These are phyloP conservation scores for Coniferiporia weirii DNA, from an alignment of 1,284 basidiomycete species.

Conservation along the genomic window DNA sequence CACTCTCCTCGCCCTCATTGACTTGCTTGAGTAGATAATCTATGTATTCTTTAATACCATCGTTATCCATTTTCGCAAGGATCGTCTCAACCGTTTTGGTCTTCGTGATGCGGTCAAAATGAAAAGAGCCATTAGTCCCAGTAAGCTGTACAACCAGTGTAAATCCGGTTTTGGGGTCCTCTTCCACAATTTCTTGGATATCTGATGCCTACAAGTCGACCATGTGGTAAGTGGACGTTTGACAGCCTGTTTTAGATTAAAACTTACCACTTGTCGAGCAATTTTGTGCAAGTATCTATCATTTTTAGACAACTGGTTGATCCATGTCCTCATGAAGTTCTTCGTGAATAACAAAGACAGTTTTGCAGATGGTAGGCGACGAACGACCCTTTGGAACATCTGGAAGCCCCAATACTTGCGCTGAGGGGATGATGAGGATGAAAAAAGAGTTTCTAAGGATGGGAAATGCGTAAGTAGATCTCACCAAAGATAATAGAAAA, in stretches of 20 bases:
- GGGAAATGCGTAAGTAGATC: not conserved
- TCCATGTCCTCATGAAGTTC: conserved; percentile 96
- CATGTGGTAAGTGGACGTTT: not conserved
- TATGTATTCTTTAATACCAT: conserved; percentile 79
- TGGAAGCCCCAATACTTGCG: conserved; percentile 97
- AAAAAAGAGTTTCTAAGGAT: conserved; percentile 77
- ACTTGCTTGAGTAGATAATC: conserved; percentile 63
- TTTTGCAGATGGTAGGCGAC: conserved; percentile 58
- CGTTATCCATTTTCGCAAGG: conserved; percentile 67
- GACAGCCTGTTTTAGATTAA: not conserved
- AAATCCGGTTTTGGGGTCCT: conserved; percentile 79
- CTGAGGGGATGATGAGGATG: conserved; percentile 78
- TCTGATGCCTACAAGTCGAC: conserved; percentile 52
- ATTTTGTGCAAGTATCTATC: conserved; percentile 90
- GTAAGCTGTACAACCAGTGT: conserved; percentile 83
- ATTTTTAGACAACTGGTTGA: conserved; percentile 86
- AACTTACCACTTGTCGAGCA: conserved; percentile 70
- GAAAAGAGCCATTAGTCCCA: conserved; percentile 78
- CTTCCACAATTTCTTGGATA: conserved; percentile 71
- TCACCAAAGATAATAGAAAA: not conserved
- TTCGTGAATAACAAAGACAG: conserved; percentile 89
- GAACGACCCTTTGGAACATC: conserved; percentile 79
- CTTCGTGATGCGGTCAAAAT: conserved; percentile 90
- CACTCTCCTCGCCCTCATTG: conserved; percentile 40
- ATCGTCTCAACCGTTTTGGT: conserved; percentile 92